A percentile compares a stretch with the other conserved stretches of the same genome.
Evolutionary conservation across 768 basidiomycete genomes (phyloP).

Genomic region (Suillus plorans): DNA sequence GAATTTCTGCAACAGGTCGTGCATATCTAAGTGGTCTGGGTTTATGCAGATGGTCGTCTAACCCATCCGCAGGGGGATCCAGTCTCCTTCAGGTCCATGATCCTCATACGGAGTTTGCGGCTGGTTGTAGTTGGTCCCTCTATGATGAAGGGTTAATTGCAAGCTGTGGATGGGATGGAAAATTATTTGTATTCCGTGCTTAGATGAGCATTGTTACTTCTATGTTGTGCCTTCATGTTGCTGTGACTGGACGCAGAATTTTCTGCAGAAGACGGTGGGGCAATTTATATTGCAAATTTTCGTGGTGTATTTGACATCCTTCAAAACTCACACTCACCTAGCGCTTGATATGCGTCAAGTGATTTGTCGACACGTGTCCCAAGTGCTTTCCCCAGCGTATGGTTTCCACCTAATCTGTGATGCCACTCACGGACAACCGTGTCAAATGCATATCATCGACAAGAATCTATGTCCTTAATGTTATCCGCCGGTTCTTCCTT

Average conservation of each 20-base stretch:
- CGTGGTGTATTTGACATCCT: neutral
- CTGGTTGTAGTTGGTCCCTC: slow-evolving; percentile 89
- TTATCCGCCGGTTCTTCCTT: neutral
- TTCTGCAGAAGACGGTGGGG: neutral
- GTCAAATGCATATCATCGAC: neutral
- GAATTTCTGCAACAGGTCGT: slow-evolving; percentile 6
- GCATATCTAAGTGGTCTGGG: neutral
- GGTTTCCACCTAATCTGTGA: neutral
- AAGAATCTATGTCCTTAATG: neutral
- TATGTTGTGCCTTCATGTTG: neutral
- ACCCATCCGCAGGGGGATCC: slow-evolving; percentile 44
- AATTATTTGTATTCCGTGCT: slow-evolving; percentile 70
- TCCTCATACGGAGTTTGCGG: slow-evolving; percentile 92
- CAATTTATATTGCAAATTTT: neutral
- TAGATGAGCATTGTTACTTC: neutral
- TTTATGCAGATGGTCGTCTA: slow-evolving; percentile 69
- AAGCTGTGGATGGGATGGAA: slow-evolving; percentile 91
- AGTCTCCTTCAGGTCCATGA: slow-evolving; percentile 74
- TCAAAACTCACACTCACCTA: neutral
- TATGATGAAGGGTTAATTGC: slow-evolving; percentile 86
- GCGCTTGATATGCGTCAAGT: neutral
- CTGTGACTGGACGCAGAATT: neutral
- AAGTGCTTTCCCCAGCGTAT: neutral
- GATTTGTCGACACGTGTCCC: neutral
- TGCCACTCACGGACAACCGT: neutral